Evolutionary conservation across 768 basidiomycete species (phyloP).

Genomic region (Cystofilobasidium bisporidii): DNA sequence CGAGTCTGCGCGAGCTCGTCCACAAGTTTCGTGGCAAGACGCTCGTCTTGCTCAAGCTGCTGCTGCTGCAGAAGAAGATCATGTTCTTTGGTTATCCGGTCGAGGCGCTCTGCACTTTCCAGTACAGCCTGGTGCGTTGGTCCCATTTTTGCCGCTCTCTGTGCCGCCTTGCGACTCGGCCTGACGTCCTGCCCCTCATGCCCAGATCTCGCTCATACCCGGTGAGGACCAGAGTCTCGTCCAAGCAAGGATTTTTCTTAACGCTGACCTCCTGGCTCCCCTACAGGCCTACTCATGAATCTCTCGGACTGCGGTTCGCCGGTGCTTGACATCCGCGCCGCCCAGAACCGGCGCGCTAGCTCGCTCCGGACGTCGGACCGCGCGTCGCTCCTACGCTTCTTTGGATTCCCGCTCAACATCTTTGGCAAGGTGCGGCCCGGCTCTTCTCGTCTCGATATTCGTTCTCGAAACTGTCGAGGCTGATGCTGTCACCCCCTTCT

Average conservation of each 20-base stretch:
- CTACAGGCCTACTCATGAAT: slow-evolving; percentile 68
- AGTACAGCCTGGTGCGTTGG: slow-evolving; percentile 78
- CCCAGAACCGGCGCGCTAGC: slow-evolving; percentile 60
- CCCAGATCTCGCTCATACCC: slow-evolving; percentile 24
- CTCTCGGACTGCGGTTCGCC: slow-evolving; percentile 89
- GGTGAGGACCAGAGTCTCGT: background rate
- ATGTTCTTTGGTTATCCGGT: slow-evolving; percentile 97
- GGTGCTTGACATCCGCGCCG: slow-evolving; percentile 54
- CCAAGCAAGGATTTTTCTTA: background rate
- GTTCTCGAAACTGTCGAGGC: background rate
- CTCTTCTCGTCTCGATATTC: background rate
- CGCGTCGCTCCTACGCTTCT: slow-evolving; percentile 79
- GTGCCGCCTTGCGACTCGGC: too few relatives aligned
- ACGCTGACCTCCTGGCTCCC: background rate
- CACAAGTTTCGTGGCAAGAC: slow-evolving; percentile 89
- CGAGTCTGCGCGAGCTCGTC: slow-evolving; percentile 66
- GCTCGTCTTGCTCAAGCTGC: slow-evolving; percentile 81
- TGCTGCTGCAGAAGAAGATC: slow-evolving; percentile 92
- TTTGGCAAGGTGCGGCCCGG: slow-evolving; percentile 59
- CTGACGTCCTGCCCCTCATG: background rate
- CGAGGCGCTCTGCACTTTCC: slow-evolving; percentile 89
- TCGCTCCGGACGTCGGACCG: slow-evolving; percentile 79
- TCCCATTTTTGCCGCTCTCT: too few relatives aligned
- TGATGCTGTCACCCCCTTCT: too few relatives aligned
- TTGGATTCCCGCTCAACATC: slow-evolving; percentile 76